Evolutionary conservation across 2,329 filamentous ascomycete genomes (phyloP).

Genomic region (Sporothrix dimorphospora): DNA sequence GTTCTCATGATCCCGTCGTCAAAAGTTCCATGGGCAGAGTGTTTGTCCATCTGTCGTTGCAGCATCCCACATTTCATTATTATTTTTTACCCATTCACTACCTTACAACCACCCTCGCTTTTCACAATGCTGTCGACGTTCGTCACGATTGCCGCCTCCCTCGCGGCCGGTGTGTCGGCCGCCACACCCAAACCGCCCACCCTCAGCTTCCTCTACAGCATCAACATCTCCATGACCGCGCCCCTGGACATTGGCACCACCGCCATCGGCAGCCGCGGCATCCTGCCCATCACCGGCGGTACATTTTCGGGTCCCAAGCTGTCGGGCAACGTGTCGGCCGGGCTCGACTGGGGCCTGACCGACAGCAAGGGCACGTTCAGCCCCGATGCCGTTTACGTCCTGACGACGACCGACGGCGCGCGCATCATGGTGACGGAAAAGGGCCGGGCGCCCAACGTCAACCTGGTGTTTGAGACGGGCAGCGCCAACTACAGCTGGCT

Average conservation of each 20-base stretch:
- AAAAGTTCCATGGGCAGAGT: no score
- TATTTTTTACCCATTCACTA: neutral
- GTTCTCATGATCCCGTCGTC: no score
- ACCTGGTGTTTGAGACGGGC: slow-evolving; percentile 44
- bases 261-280: slow-evolving; percentile 35
- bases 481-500: slow-evolving; percentile 45
- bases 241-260: slow-evolving; percentile 36
- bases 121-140: slow-evolving; percentile 16
- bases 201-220: slow-evolving; percentile 38
- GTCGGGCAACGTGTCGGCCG: slow-evolving; percentile 39
- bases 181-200: slow-evolving; percentile 33
- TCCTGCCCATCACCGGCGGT: slow-evolving; percentile 45
- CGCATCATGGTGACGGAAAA: slow-evolving; percentile 45
- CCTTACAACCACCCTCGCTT: no score
- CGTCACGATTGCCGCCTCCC: neutral
- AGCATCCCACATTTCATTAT: no score
- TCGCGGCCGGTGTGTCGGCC: neutral
- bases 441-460: slow-evolving; percentile 44
- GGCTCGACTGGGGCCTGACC: slow-evolving; percentile 45
- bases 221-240: slow-evolving; percentile 36
- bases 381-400: slow-evolving; percentile 46
- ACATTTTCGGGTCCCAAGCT: slow-evolving; percentile 44
- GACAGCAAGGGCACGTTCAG: slow-evolving; percentile 44
- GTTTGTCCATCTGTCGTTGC: no score
- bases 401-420: slow-evolving; percentile 45